Percentiles rank a stretch among this genome's conserved stretches.
These are phyloP conservation scores for Coniella lustricola DNA, from an alignment of 2,329 filamentous ascomycete species.

Conservation along the genomic window DNA sequence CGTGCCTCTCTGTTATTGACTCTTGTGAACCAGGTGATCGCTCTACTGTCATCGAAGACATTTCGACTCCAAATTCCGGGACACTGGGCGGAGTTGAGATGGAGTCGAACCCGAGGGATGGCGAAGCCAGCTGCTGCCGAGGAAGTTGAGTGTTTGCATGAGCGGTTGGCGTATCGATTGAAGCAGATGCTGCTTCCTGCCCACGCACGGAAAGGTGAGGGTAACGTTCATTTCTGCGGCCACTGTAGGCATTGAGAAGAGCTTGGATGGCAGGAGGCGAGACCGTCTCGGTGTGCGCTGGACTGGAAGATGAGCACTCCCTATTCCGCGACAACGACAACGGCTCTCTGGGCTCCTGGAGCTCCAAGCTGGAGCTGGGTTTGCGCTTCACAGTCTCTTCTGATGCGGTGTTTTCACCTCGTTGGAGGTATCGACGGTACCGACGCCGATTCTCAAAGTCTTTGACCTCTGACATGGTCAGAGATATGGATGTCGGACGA, in stretches of 20 bases:
- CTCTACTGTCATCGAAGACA: background rate
- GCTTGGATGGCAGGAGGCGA: background rate
- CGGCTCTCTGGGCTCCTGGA: background rate
- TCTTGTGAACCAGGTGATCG: background rate
- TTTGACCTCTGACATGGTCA: constrained; percentile 36
- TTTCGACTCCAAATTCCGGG: background rate
- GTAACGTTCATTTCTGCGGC: background rate
- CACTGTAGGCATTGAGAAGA: background rate
- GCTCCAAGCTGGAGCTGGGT: constrained; percentile 2
- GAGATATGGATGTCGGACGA: constrained; percentile 30
- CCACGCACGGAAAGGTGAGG: background rate
- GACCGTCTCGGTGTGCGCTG: background rate
- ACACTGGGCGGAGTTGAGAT: background rate
- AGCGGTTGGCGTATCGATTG: background rate
- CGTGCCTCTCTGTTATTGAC: background rate
- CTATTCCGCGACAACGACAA: constrained; percentile 6
- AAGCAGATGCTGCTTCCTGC: background rate
- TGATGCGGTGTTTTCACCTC: constrained; percentile 18
- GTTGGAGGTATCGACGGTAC: constrained; percentile 27
- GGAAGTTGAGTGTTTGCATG: constrained; percentile 1
- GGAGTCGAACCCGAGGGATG: background rate
- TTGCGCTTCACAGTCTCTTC: constrained; percentile 15
- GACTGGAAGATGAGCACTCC: background rate
- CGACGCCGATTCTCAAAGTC: constrained; percentile 29
- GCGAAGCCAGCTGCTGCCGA: constrained; percentile 1